Percentiles rank a stretch among this genome's conserved stretches.
Evolutionary conservation across 2,329 filamentous ascomycete species (phyloP).

Genomic region (Colletotrichum sp.): DNA sequence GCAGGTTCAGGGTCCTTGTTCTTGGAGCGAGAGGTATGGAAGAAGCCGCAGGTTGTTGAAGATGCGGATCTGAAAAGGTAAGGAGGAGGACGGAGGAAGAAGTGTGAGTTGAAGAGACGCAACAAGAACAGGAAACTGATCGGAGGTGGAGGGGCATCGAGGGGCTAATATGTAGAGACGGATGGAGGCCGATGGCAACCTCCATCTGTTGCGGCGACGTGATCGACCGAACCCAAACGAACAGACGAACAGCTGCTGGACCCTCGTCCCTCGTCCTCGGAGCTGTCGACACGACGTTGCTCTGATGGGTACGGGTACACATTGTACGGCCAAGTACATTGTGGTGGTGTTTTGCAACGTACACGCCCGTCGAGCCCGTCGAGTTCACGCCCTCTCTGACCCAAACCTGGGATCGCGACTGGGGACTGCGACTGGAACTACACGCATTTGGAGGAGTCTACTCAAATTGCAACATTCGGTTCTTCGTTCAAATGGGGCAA

Average conservation of each 20-base stretch:
- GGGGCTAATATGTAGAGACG: conserved; percentile 19
- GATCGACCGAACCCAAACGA: conserved; percentile 9
- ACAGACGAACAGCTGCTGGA: neutral
- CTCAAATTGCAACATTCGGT: conserved; percentile 21
- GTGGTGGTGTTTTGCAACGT: neutral
- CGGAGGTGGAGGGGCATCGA: conserved; percentile 6
- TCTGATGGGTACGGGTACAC: neutral
- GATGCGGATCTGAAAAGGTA: neutral
- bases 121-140: neutral
- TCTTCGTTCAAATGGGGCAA: conserved; percentile 18
- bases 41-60: neutral
- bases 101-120: neutral
- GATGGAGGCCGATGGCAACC: neutral
- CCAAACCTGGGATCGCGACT: neutral
- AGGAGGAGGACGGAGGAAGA: neutral
- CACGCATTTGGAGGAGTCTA: conserved; percentile 1
- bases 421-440: neutral
- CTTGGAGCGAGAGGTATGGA: neutral
- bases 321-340: neutral
- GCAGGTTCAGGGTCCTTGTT: neutral
- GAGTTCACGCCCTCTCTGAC: neutral
- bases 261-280: conserved; percentile 5
- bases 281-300: conserved; percentile 3
- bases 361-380: neutral
- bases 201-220: neutral